Conservation (phyloP, 1,284 basidiomycete genomes). For the Fomitopsis schrenkii region DNA sequence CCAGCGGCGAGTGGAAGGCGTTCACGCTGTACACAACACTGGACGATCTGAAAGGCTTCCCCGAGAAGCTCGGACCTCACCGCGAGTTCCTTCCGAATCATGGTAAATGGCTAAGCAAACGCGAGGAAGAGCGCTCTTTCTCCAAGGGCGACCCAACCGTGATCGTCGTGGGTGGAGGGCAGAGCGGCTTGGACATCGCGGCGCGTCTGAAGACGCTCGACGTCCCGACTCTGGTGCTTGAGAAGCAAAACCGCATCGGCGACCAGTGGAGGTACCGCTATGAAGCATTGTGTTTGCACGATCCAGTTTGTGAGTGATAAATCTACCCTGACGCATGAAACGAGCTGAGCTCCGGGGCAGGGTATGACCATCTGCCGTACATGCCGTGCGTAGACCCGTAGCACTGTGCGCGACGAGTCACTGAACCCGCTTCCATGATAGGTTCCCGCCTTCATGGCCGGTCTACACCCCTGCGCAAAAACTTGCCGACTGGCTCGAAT, state of each 20-base stretch:
- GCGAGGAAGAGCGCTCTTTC: constrained; percentile 10
- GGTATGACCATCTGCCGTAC: constrained; percentile 55
- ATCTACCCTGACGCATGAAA: background rate
- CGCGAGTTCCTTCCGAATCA: constrained; percentile 31
- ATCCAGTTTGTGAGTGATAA: constrained; percentile 48
- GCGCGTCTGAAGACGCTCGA: constrained; percentile 50
- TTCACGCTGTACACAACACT: constrained; percentile 51
- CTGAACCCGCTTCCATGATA: constrained; percentile 16
- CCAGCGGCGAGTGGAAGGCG: constrained; percentile 45
- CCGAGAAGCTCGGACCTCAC: constrained; percentile 31
- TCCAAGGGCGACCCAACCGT: constrained; percentile 1
- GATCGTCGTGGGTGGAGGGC: constrained; percentile 47
- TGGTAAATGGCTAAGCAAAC: constrained; percentile 29
- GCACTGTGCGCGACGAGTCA: background rate
- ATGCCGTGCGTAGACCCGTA: constrained; percentile 19
- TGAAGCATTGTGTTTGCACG: constrained; percentile 53
- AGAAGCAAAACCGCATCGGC: constrained; percentile 43
- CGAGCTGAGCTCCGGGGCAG: constrained; percentile 19
- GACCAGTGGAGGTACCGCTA: constrained; percentile 32
- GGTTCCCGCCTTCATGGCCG: constrained; percentile 60
- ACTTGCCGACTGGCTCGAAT: constrained; percentile 31
- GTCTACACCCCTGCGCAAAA: constrained; percentile 56
- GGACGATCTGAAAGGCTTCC: constrained; percentile 45
- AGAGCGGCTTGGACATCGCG: constrained; percentile 52
- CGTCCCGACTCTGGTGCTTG: constrained; percentile 47